These are phyloP conservation scores for Pichia sp. DNA, from an alignment of 1,139 yeast genomes.

Conservation along the genomic window DNA sequence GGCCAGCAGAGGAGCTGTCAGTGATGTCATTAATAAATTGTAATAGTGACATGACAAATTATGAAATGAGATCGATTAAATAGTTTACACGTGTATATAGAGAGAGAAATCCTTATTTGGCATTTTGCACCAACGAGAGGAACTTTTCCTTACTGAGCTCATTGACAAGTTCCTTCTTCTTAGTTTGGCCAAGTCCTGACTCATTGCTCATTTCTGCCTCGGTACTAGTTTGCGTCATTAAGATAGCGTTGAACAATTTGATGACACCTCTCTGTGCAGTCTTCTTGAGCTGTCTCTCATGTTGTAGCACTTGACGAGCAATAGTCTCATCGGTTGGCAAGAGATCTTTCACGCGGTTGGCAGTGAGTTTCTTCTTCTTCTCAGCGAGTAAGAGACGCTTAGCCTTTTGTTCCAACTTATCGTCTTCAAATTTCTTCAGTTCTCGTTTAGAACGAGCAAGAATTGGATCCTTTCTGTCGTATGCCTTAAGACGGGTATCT, in stretches of 20 bases:
- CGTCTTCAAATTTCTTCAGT: constrained; percentile 68
- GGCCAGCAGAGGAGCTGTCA: constrained; percentile 33
- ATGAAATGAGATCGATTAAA: neutral
- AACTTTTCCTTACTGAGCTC: constrained; percentile 88
- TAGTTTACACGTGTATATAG: neutral
- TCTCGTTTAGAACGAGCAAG: constrained; percentile 69
- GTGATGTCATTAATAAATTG: constrained; percentile 21
- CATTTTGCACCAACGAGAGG: constrained; percentile 80
- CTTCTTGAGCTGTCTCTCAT: constrained; percentile 68
- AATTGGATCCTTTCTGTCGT: constrained; percentile 83
- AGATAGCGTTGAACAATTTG: constrained; percentile 80
- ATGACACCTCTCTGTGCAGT: constrained; percentile 94
- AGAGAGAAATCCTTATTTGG: constrained; percentile 28
- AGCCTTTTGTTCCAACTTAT: constrained; percentile 80
- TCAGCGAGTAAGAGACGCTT: constrained; percentile 63
- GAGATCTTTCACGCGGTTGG: constrained; percentile 59
- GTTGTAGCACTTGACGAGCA: constrained; percentile 54
- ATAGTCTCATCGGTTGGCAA: constrained; percentile 46
- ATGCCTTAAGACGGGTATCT: constrained; percentile 80
- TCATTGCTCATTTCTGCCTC: constrained; percentile 30
- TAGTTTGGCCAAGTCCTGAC: constrained; percentile 27
- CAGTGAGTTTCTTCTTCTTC: constrained; percentile 60
- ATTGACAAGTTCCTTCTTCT: constrained; percentile 55
- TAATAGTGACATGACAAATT: neutral
- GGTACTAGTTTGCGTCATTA: constrained; percentile 66